Base-by-base conservation (phyloP, 2,329 filamentous ascomycete genomes). In the Aspergillus udagawae region DNA sequence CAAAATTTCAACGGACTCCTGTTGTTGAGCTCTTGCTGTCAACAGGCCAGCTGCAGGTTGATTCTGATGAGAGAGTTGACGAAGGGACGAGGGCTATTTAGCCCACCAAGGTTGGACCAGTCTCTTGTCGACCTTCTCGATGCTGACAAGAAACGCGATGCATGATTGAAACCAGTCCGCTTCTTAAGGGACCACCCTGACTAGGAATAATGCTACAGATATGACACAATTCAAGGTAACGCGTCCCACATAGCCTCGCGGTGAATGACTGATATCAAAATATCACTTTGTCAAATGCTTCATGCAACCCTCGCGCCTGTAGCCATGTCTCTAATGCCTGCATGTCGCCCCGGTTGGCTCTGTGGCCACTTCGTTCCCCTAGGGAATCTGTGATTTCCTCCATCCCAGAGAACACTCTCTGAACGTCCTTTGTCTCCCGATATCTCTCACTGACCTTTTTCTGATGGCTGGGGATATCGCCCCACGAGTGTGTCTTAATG, bases 401-500 rank as follows among this genome's bases (percentile, higher is more conserved):
- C 70, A 72, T 72, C 1, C 61, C 66, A 0, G 54, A 20, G 44
- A 72, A 72, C 1, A 66, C 69, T 32, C 70, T 61, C 50, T 64
- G 32, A 10, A 72, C 57, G 3, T 29, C 53, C 4, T 64, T 89
- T 86, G 32, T 70, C 57, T 73, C 65, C 3, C 70, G 65, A 56
- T 68, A 73, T 9, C 69, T 69, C 71, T 86, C 84, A 65, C 80
- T 84, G 41, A 86, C 83, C 63, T 86, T 86, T 62, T 86, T 86
- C 60, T 86, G 84, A 56, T 84, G 78, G 20, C 81, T 77, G 0
- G 84, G 84, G 5, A 86, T 86, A 66, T 86, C 83, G 0, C 82
- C 80, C 84, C 84, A 86, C 53, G 81, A 84, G 62, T 85, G 80
- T 5, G 82, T 86, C 70, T 85, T 85, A 71, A 86, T 86, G 56